These are phyloP conservation scores for Epichloe baconii DNA, from an alignment of 2,329 filamentous ascomycete genomes.

Conservation along the genomic window DNA sequence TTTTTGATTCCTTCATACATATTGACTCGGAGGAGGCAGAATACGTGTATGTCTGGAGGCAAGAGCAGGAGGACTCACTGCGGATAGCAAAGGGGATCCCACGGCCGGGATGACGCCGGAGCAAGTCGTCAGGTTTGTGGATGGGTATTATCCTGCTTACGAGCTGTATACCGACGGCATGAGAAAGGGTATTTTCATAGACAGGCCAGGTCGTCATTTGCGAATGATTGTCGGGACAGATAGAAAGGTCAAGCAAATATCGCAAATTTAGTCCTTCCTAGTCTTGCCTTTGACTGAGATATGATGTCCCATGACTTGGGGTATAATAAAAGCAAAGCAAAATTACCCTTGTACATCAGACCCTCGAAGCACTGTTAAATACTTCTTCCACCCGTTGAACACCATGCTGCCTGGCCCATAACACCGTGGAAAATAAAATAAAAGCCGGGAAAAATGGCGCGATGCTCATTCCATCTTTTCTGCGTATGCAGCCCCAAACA, in stretches of 20 bases:
- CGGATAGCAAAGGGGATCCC: constrained; percentile 41
- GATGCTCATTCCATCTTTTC: background rate
- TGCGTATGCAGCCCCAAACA: background rate
- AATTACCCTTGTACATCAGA: background rate
- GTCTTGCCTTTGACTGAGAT: background rate
- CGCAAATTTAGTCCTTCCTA: background rate
- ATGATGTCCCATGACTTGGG: background rate
- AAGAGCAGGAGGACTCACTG: constrained; percentile 65
- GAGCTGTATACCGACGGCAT: constrained; percentile 53
- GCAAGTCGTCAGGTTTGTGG: constrained; percentile 62
- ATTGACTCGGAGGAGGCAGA: constrained; percentile 56
- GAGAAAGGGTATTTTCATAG: constrained; percentile 40
- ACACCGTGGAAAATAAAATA: background rate
- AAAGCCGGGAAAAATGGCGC: background rate
- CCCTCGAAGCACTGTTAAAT: background rate
- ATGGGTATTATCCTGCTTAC: constrained; percentile 57
- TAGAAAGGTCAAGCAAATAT: constrained; percentile 32
- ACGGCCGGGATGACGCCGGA: constrained; percentile 66
- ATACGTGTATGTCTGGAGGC: constrained; percentile 75
- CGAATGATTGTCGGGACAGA: constrained; percentile 48
- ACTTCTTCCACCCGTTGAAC: background rate
- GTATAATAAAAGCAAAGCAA: constrained; percentile 6
- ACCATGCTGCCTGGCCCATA: background rate
- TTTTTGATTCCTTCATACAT: constrained; percentile 42
- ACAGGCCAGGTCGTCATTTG: constrained; percentile 41